phyloP scores from a whole-genome alignment of 2,329 filamentous ascomycete genomes.

The Curvularia spicifera region DNA sequence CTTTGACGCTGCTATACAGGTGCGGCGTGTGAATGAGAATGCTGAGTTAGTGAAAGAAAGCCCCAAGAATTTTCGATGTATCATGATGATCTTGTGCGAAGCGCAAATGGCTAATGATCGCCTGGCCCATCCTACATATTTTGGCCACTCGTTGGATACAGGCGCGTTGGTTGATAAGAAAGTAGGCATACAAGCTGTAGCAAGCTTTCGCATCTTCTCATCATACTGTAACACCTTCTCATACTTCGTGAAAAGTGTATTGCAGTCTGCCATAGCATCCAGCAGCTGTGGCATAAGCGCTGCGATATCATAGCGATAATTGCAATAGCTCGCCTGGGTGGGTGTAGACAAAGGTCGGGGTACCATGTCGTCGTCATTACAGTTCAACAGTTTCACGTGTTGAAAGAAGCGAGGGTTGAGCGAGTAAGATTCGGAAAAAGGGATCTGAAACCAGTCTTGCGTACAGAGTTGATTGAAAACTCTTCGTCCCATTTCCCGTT shows the following conservation, averaged over 20 bases:
- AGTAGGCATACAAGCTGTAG: slow-evolving; percentile 41
- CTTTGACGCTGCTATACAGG: slow-evolving; percentile 50
- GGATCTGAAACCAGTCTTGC: slow-evolving; percentile 53
- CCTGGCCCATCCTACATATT: slow-evolving; percentile 49
- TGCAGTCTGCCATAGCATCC: slow-evolving; percentile 43
- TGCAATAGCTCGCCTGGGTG: slow-evolving; percentile 45
- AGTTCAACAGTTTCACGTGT: slow-evolving; percentile 41
- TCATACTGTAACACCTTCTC: slow-evolving; percentile 51
- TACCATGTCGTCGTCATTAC: slow-evolving; percentile 41
- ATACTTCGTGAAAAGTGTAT: slow-evolving; percentile 51
- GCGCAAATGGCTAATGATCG: slow-evolving; percentile 48
- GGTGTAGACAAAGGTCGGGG: slow-evolving; percentile 24
- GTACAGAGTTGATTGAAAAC: slow-evolving; percentile 50
- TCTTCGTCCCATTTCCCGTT: slow-evolving; percentile 43
- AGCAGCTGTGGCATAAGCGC: slow-evolving; percentile 48
- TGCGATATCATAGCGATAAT: slow-evolving; percentile 48
- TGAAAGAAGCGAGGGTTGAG: slow-evolving; percentile 42
- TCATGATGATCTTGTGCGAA: slow-evolving; percentile 53
- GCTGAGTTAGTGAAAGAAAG: slow-evolving; percentile 49
- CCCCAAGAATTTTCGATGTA: slow-evolving; percentile 50
- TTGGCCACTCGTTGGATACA: slow-evolving; percentile 43
- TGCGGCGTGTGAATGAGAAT: slow-evolving; percentile 49
- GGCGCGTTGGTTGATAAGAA: slow-evolving; percentile 43
- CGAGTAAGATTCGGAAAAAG: slow-evolving; percentile 50
- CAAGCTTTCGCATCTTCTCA: slow-evolving; percentile 46